Base-by-base conservation (phyloP, 306 rosid genomes). In the Comarum palustre region DNA sequence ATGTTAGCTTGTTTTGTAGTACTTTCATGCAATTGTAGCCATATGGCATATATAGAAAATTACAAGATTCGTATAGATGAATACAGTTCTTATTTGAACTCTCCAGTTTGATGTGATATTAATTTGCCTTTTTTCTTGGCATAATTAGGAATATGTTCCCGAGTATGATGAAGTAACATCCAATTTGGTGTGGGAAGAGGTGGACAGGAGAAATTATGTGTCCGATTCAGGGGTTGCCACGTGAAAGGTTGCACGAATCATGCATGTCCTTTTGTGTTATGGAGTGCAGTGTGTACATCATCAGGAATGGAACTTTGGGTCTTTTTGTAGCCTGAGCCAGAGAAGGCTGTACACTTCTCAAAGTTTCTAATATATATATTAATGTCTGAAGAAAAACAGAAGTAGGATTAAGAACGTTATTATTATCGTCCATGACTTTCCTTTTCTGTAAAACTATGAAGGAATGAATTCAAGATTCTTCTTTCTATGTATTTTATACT, bases 151-250 rank as follows among this genome's bases (percentile, higher is more conserved):
- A 75, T 96, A 92, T 79, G 90, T 86, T 39, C 99, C 89, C 3
- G 93, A 90, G 78, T 80, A 81, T 67, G 99, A 95, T 59, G 99
- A 95, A 78, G 76, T 84, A 75, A 93, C 92, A 22, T 79, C 99
- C 77, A 87, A 92, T 87, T 80, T 95, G 93, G 97, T 88, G 62
- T 95, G 99, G 99, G 99, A 92, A 73, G 96, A 77, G 68, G 86
- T 71, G 65, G 90, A 86, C 3, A 87, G 96, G 71, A 79, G 83
- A 62, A 87, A 46, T 75, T 84, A 84, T 54, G 88, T 86, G 80
- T 74, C 87, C 1, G 99, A 86, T 76, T 82, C 96, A n/a, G 91
- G 86, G 81, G 83, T 91, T 20, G 96, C 96, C 77, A 86, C 91
- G 85, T 91, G 83, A 86, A 20, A 2, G 9, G 71, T 24, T 43